Conservation (phyloP, 768 basidiomycete species). For the Rhizopogon salebrosus region DNA sequence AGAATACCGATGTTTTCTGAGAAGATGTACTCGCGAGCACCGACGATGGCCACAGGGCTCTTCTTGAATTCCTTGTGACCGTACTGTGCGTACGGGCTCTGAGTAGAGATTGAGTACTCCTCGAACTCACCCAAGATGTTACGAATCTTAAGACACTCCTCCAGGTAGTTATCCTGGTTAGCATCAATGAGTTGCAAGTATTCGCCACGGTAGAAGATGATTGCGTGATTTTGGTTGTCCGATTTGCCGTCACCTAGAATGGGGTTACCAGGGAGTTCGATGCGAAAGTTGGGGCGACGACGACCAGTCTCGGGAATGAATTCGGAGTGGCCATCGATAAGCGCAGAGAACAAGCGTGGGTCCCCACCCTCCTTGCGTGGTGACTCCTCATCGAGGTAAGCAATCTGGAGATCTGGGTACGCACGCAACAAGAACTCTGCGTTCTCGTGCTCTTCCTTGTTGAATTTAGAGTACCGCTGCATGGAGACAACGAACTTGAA, state of each 20-base stretch:
- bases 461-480: slow-evolving; percentile 99
- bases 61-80: slow-evolving; percentile 83
- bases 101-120: slow-evolving; percentile 77
- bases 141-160: slow-evolving; percentile 98
- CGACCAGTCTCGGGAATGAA: slow-evolving; percentile 85
- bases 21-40: slow-evolving; percentile 99
- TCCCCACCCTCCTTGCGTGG: slow-evolving; percentile 93
- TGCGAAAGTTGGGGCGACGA: slow-evolving; percentile 93
- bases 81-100: slow-evolving; percentile 91
- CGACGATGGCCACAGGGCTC: slow-evolving; percentile 93
- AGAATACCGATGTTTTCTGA: slow-evolving; percentile 99
- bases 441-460: slow-evolving; percentile 98
- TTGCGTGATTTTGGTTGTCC: slow-evolving; percentile 99
- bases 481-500: slow-evolving; percentile 99
- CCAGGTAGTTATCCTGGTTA: slow-evolving; percentile 99
- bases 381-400: slow-evolving; percentile 95
- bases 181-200: slow-evolving; percentile 99
- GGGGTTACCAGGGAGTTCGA: slow-evolving; percentile 97
- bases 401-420: slow-evolving; percentile 97
- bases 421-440: slow-evolving; percentile 96
- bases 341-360: slow-evolving; percentile 88
- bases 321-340: slow-evolving; percentile 98
- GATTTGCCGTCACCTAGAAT: slow-evolving; percentile 99
- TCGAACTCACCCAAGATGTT: slow-evolving; percentile 98
- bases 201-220: slow-evolving; percentile 99